Evolutionary conservation across 2,329 filamentous ascomycete genomes (phyloP), one percentile per base, ranked within the genome.

Genomic region (Penicillium sp.): DNA sequence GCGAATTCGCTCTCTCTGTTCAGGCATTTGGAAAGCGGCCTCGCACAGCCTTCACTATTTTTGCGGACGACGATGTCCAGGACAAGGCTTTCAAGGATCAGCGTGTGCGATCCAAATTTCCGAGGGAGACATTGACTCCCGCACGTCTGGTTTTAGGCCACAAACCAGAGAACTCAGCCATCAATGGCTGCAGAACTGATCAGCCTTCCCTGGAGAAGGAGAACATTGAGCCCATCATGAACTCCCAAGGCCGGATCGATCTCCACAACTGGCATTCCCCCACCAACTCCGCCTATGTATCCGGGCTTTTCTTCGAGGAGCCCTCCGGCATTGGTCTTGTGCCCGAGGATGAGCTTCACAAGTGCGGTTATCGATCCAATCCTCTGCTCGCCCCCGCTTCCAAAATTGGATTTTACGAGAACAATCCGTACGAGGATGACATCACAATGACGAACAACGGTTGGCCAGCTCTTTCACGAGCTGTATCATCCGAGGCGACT

Each of bases 161-260:
- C 31, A 47, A 55, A 20, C 36, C 46, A n/a, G 48, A 54, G 28
- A 28, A 28, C 7, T 17, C 49, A n/a, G 39, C 43, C 15, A 44
- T 33, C 4, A 44, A 51, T 39, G 31, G 36, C 14, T 39, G 45
- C 13, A 43, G 31, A 20, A n/a, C 39, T 20, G 35, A 46, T 17
- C 45, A 41, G 28, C 21, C 36, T 20, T 19, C 47, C 6, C 27
- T 43, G 11, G 58, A 49, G n/a, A 67, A 68, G 35, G 65, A 68
- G 41, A 68, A 67, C 36, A 57, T 68, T n/a, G 65, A 66, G 27
- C 64, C 64, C 4, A 51, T 59, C 31, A 29, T 63, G 28, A 48
- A 59, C 33, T 23, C 41, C 13, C 50, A 54, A 9, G 54, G 50
- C 27, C 53, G 50, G 31, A 48, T 59, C 18, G 59, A 60, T 15